Evolutionary conservation across 306 rosid genomes (phyloP).

Genomic region (Gleditsia sinensis): DNA sequence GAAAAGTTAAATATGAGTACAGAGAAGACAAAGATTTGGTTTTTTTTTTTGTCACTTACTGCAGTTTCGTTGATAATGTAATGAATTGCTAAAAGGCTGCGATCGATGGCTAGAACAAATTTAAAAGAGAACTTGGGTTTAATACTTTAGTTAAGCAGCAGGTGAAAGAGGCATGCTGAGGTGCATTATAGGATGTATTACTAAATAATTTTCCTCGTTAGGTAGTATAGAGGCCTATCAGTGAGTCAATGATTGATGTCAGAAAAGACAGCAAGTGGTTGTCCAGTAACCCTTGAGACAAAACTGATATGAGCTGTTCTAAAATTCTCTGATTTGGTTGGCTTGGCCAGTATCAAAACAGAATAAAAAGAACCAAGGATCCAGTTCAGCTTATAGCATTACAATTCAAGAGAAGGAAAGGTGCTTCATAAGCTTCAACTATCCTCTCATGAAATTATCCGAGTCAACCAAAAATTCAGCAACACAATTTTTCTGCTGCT

Average conservation of each 20-base stretch:
- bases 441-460: neutral
- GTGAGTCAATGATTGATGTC: conserved; percentile 46
- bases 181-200: neutral
- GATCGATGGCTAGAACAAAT: neutral
- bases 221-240: conserved; percentile 36
- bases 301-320: conserved; percentile 23
- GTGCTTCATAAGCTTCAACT: too few relatives aligned
- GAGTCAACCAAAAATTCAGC: too few relatives aligned
- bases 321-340: conserved; percentile 24
- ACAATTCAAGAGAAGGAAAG: too few relatives aligned
- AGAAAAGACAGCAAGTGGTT: conserved; percentile 15
- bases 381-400: neutral
- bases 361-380: neutral
- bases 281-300: conserved; percentile 23
- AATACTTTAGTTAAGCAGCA: neutral
- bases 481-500: too few relatives aligned
- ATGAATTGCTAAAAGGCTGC: neutral
- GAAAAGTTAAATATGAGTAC: neutral
- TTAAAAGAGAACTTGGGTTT: neutral
- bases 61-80: neutral
- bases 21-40: neutral
- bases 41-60: neutral
- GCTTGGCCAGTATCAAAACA: conserved; percentile 2
- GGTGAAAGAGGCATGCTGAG: neutral
- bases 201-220: conserved; percentile 5